phyloP scores from a whole-genome alignment of 257 asterid genomes.

The Salvia hispanica region DNA sequence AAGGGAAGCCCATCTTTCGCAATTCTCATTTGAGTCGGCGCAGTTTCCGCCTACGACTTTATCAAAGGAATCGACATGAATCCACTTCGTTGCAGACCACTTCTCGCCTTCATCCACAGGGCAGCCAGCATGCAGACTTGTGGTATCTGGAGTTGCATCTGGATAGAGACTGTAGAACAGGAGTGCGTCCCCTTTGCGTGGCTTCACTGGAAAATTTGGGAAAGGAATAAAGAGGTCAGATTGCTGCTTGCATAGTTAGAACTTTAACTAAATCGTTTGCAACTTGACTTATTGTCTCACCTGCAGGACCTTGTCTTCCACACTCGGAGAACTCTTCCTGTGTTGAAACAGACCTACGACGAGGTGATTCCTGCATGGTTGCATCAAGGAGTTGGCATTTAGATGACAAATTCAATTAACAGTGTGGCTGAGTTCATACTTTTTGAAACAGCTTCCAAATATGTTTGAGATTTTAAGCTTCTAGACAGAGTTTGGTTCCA shows the following conservation, averaged over 20 bases:
- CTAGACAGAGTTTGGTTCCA: background rate
- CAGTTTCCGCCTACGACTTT: slow-evolving; percentile 60
- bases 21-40: slow-evolving; percentile 52
- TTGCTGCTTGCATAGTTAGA: background rate
- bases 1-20: slow-evolving; percentile 88
- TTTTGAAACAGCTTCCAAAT: background rate
- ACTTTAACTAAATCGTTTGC: slow-evolving; percentile 8
- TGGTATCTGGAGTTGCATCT: slow-evolving; percentile 70
- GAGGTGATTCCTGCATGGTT: slow-evolving; percentile 61
- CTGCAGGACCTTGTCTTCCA: slow-evolving; percentile 84
- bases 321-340: slow-evolving; percentile 75
- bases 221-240: slow-evolving; percentile 14
- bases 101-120: slow-evolving; percentile 94
- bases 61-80: slow-evolving; percentile 84
- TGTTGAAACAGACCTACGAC: slow-evolving; percentile 63
- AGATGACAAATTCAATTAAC: background rate
- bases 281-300: slow-evolving; percentile 42
- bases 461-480: background rate
- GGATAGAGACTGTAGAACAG: slow-evolving; percentile 83
- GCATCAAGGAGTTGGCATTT: slow-evolving; percentile 16
- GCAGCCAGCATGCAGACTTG: slow-evolving; percentile 93
- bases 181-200: slow-evolving; percentile 94
- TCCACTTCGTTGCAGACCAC: slow-evolving; percentile 99
- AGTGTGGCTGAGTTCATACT: background rate
- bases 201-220: slow-evolving; percentile 58